These are phyloP conservation scores for Daldinia bambusicola DNA, from an alignment of 495 filamentous ascomycete genomes.

Conservation along the genomic window DNA sequence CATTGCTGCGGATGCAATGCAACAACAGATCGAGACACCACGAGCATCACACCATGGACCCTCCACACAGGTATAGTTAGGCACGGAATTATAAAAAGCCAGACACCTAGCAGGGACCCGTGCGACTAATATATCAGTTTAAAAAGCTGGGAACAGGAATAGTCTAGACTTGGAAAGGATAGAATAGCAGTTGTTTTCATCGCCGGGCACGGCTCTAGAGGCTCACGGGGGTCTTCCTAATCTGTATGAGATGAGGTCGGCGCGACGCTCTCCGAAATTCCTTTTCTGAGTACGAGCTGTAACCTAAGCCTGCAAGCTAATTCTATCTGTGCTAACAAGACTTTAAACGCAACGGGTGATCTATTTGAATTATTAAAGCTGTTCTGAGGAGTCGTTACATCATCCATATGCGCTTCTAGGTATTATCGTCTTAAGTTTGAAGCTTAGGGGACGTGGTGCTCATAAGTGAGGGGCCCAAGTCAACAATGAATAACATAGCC, in stretches of 20 bases:
- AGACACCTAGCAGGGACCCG: conserved; percentile 1
- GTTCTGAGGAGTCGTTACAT: conserved; percentile 12
- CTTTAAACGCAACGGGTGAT: not conserved
- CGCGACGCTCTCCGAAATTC: conserved; percentile 40
- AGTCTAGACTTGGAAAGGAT: conserved; percentile 16
- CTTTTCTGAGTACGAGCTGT: conserved; percentile 10
- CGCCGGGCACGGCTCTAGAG: conserved; percentile 11
- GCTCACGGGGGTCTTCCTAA: conserved; percentile 26
- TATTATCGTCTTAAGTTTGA: not conserved
- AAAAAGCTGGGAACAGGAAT: not conserved
- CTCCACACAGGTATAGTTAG: conserved; percentile 34
- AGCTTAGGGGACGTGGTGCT: not conserved
- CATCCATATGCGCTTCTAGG: not conserved
- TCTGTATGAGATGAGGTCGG: conserved; percentile 40
- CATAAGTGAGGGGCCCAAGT: not conserved
- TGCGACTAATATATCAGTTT: not conserved
- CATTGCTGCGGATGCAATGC: conserved; percentile 25
- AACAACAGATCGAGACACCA: conserved; percentile 34
- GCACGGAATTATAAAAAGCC: conserved; percentile 37
- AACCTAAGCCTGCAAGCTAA: conserved; percentile 14
- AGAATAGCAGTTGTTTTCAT: not conserved
- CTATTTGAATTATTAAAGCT: conserved; percentile 7
- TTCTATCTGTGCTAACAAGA: conserved; percentile 20
- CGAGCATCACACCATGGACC: conserved; percentile 21
- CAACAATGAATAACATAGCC: not conserved